Conservation (phyloP, 257 asterid species). For the Handroanthus guayacan region DNA sequence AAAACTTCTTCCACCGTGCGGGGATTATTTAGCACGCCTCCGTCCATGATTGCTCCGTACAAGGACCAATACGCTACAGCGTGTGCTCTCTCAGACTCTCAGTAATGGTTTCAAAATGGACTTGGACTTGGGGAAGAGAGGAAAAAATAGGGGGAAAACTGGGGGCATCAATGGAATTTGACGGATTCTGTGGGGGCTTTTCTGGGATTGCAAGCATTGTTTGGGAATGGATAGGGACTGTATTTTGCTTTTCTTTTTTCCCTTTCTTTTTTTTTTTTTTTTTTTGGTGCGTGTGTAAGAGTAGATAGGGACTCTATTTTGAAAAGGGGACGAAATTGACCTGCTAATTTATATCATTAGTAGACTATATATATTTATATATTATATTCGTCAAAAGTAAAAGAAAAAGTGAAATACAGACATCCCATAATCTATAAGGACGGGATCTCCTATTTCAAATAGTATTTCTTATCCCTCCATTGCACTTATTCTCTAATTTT, state of each 20-base stretch:
- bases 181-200: slow-evolving; percentile 30
- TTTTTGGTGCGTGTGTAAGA: no score
- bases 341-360: no score
- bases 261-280: no score
- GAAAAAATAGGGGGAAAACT: slow-evolving; percentile 26
- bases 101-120: slow-evolving; percentile 35
- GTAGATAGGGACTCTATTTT: no score
- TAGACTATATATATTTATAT: no score
- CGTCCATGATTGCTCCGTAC: slow-evolving; percentile 51
- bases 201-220: slow-evolving; percentile 6
- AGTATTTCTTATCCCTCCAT: no score
- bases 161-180: slow-evolving; percentile 33
- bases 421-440: no score
- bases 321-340: no score
- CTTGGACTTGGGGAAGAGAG: not conserved
- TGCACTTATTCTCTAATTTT: no score
- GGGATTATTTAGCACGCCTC: slow-evolving; percentile 42
- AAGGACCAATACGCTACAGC: slow-evolving; percentile 37
- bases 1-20: slow-evolving; percentile 58
- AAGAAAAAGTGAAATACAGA: no score
- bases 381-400: no score
- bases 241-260: slow-evolving; percentile 5
- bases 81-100: slow-evolving; percentile 27
- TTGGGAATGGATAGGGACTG: slow-evolving; percentile 32
- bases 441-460: no score